Base-by-base conservation (phyloP, 2,329 filamentous ascomycete species). In the Verticillium nonalfalfae region DNA sequence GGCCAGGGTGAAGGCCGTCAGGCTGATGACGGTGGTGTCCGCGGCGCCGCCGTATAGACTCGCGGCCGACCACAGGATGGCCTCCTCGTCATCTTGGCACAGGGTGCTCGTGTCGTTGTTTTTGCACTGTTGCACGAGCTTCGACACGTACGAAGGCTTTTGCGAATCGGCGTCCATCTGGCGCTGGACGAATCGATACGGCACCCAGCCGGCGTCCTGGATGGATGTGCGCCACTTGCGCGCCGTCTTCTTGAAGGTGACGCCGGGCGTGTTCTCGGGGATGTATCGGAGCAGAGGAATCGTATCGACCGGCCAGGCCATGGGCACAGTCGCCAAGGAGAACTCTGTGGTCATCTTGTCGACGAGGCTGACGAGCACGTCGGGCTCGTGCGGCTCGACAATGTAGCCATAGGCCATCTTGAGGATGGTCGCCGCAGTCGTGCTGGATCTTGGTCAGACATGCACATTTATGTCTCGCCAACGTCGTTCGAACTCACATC, bases 281-380 rank as follows among this genome's bases (percentile, higher is more conserved):
- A 76, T 65, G 11, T 72, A 62, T n/a, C 63, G 62, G 1, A 76
- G 63, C 2, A 54, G 36, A 0, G 74, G 74, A 0, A 76, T n/a
- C 0, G 70, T 65, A 31, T 76, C 73, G 7, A 75, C 72, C 0
- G 65, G 31, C 74, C 73, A 76, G 3, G 65, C 56, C n/a, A 71
- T 59, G 0, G 74, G 74, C 0, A 70, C 65, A 6, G 68, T 59
- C 3, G 73, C 69, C 7, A 60, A 54, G 0, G 70, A 69, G 54
- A 75, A 69, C 14, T 72, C 64, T 7, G 56, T 56, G 66, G 74
- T 69, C 62, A 71, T 70, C 3, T 59, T 58, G 4, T 73, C 71
- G 5, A 72, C 67, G 11, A 74, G 56, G 0, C 58, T 45, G 2
- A 76, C 69, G 5, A 76, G 62, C 1, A 68, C 67, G 36, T 76